A percentile compares a stretch with the other conserved stretches of the same genome.
Conservation (phyloP, 495 filamentous ascomycete species). For the Apodospora peruviana region DNA sequence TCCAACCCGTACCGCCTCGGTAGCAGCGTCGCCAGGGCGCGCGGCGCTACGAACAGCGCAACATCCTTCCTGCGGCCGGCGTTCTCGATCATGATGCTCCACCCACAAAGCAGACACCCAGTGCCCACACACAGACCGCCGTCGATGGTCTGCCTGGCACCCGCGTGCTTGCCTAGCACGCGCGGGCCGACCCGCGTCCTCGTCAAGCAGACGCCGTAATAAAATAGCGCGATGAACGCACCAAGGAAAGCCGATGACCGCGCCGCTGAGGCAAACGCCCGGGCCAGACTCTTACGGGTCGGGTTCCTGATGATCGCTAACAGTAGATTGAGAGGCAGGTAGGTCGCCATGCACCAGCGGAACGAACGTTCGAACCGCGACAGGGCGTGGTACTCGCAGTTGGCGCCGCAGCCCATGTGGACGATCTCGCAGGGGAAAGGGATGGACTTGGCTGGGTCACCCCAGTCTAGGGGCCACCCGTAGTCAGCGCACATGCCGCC, state of each 20-base stretch:
- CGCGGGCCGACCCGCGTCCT: slow-evolving; percentile 74
- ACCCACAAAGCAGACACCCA: slow-evolving; percentile 77
- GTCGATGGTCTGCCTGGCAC: slow-evolving; percentile 39
- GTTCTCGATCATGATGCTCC: slow-evolving; percentile 76
- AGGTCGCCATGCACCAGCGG: slow-evolving; percentile 69
- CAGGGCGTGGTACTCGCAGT: slow-evolving; percentile 73
- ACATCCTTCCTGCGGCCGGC: slow-evolving; percentile 67
- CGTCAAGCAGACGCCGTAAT: slow-evolving; percentile 81
- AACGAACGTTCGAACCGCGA: slow-evolving; percentile 67
- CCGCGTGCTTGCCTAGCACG: slow-evolving; percentile 48
- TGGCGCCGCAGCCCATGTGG: slow-evolving; percentile 72
- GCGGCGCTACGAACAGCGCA: slow-evolving; percentile 78
- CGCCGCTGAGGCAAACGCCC: slow-evolving; percentile 54
- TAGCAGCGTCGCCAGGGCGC: slow-evolving; percentile 71
- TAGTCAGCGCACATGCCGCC: slow-evolving; percentile 72
- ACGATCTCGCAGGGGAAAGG: slow-evolving; percentile 87
- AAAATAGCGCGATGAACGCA: slow-evolving; percentile 76
- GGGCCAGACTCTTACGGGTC: slow-evolving; percentile 30
- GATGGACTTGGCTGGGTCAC: slow-evolving; percentile 65
- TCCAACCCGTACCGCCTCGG: slow-evolving; percentile 65
- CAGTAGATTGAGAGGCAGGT: slow-evolving; percentile 71
- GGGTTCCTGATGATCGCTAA: slow-evolving; percentile 56
- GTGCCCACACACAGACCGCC: slow-evolving; percentile 65
- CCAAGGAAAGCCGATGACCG: slow-evolving; percentile 81
- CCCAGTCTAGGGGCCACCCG: slow-evolving; percentile 62